Conservation (phyloP, 192 early-diverging fungal species). For the Chytriomyces confervae region DNA sequence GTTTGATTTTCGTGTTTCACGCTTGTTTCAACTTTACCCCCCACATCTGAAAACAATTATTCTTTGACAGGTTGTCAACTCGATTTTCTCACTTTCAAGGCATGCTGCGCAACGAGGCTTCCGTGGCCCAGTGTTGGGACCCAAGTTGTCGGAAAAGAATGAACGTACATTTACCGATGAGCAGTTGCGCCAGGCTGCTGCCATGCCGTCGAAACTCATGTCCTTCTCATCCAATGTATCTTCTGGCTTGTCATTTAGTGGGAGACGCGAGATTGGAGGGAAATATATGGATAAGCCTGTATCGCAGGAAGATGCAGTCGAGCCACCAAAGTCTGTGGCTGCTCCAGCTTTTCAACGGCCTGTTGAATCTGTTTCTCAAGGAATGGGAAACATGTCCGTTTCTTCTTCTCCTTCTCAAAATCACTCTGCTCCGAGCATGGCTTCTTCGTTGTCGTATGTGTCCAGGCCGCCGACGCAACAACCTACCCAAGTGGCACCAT, state of each 20-base stretch:
- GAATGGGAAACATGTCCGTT: background rate
- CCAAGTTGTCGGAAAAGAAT: constrained; percentile 67
- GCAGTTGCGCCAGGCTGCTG: constrained; percentile 54
- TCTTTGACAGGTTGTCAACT: constrained; percentile 54
- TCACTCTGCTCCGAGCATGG: background rate
- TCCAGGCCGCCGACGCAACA: background rate
- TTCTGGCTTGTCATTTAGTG: constrained; percentile 17
- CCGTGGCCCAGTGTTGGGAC: constrained; percentile 56
- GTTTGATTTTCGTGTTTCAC: constrained; percentile 16
- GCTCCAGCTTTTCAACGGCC: background rate
- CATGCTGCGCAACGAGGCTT: constrained; percentile 64
- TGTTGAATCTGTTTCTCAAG: background rate
- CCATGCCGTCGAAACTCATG: constrained; percentile 31
- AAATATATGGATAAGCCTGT: constrained; percentile 30
- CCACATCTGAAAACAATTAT: too few species aligned
- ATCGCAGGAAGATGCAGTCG: background rate
- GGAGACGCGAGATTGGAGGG: constrained; percentile 46
- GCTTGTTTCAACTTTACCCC: too few species aligned
- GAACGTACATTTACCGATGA: constrained; percentile 62
- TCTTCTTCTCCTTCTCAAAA: background rate
- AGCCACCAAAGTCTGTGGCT: too few species aligned
- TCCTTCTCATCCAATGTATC: constrained; percentile 22
- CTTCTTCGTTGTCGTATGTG: background rate
- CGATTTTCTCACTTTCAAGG: constrained; percentile 72
- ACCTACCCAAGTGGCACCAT: background rate